Percentiles rank a stretch among this genome's conserved stretches.
Evolutionary conservation across 768 basidiomycete species (phyloP).

Genomic region (Amanita pallidorosea): DNA sequence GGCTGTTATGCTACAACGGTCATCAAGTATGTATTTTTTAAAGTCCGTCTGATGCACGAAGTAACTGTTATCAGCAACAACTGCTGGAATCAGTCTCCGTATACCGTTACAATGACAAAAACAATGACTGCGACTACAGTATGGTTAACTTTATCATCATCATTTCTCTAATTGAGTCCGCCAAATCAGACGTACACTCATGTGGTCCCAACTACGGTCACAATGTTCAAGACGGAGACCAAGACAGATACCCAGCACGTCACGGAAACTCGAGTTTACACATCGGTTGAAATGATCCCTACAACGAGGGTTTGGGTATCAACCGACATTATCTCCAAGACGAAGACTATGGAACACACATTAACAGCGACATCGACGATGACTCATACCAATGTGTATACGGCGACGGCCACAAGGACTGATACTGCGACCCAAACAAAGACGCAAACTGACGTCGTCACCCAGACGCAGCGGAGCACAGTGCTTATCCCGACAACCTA

Average conservation of each 20-base stretch:
- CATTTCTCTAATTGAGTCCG: not conserved
- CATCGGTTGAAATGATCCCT: slow-evolving; percentile 43
- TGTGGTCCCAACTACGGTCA: slow-evolving; percentile 33
- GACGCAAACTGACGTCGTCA: slow-evolving; percentile 49
- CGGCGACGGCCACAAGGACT: slow-evolving; percentile 35
- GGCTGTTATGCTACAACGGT: slow-evolving; percentile 61
- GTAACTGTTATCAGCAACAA: not conserved
- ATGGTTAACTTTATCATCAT: not conserved
- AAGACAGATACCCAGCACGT: slow-evolving; percentile 26
- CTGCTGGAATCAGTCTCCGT: not conserved
- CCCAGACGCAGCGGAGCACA: slow-evolving; percentile 32
- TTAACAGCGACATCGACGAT: slow-evolving; percentile 52
- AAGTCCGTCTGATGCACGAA: not conserved
- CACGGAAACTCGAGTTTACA: slow-evolving; percentile 35
- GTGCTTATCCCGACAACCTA: slow-evolving; percentile 51
- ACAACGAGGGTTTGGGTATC: slow-evolving; percentile 61
- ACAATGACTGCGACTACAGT: slow-evolving; percentile 26
- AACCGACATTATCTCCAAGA: slow-evolving; percentile 52
- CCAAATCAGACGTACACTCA: slow-evolving; percentile 17
- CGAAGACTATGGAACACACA: slow-evolving; percentile 44
- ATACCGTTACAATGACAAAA: slow-evolving; percentile 16
- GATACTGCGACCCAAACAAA: slow-evolving; percentile 38
- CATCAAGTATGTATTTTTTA: slow-evolving; percentile 29
- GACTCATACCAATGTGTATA: slow-evolving; percentile 46
- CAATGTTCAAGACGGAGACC: slow-evolving; percentile 24